Base-by-base conservation (phyloP, 306 rosid genomes). In the Quercus aquifolioides region DNA sequence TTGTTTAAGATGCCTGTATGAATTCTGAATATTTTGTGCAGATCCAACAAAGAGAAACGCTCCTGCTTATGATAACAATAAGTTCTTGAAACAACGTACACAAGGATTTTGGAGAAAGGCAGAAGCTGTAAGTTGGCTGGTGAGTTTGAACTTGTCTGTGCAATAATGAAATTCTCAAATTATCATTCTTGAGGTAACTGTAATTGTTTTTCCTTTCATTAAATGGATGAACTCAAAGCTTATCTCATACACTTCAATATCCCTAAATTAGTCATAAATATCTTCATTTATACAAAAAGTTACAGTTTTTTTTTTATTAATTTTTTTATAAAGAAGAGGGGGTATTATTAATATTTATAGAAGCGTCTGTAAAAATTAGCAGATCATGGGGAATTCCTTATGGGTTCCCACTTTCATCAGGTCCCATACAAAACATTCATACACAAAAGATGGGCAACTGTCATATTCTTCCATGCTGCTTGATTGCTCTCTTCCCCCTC, bases 91-190 rank as follows among this genome's bases (percentile, higher is more conserved):
- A 20, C 38, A 43, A 62, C 85, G 79, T 35, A 79, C 80, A 51
- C 28, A n/a, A 0, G 99, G 97, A 81, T 65, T 84, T 75, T 92
- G 97, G 98, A 90, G 84, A 79, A 91, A 74, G 70, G 87, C 97
- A 68, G 86, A 97, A 71, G 78, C 89, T 65, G 77, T 91, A 54
- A 78, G 95, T 35, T 92, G 97, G 98, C 57, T 85, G 87, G 99
- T 91, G 84, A 77, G 91, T 82, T 30, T 31, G 49, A 73, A 35
- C 23, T 43, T 41, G 30, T 46, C 5, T 20, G 1, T 46, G 17
- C 5, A 18, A 26, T 23, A 49, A 3, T 55, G 21, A 25, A 8
- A 67, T 72, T 43, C 55, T 15, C 31, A 0, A 67, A 67, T 14
- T 64, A 23, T 30, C 20, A 69, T 35, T 77, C 55, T 55, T 23